These are phyloP conservation scores for Sporothrix inflata DNA, from an alignment of 2,329 filamentous ascomycete genomes.

Conservation along the genomic window DNA sequence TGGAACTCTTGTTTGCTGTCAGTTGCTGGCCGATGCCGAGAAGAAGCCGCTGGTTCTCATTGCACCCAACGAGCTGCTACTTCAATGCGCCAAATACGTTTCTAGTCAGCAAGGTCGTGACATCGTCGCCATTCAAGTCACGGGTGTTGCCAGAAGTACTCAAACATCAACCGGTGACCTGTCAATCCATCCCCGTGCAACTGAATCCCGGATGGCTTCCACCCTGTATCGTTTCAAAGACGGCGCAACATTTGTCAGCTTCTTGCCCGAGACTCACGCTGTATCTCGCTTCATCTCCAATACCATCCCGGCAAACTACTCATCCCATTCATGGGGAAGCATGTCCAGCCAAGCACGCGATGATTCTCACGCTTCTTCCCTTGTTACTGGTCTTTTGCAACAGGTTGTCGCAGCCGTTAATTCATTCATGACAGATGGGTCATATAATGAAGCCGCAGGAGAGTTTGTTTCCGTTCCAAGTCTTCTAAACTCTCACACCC, in stretches of 20 bases:
- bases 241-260: slow-evolving; percentile 41
- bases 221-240: neutral
- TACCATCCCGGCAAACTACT: slow-evolving; percentile 34
- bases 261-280: slow-evolving; percentile 38
- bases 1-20: slow-evolving; percentile 36
- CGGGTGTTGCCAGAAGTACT: too few species aligned
- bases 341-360: neutral
- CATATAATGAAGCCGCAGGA: too few species aligned
- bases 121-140: neutral
- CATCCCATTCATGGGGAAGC: neutral
- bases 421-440: neutral
- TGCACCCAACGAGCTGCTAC: slow-evolving; percentile 41
- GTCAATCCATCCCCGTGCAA: slow-evolving; percentile 28
- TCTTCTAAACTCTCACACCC: neutral
- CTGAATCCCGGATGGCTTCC: neutral
- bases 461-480: slow-evolving; percentile 8
- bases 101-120: neutral
- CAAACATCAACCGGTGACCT: neutral
- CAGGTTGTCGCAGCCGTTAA: neutral
- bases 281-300: slow-evolving; percentile 38
- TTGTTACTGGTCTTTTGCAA: too few species aligned
- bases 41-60: slow-evolving; percentile 40
- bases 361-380: too few species aligned
- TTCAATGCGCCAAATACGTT: slow-evolving; percentile 36
- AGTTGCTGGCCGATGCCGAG: slow-evolving; percentile 29